Evolutionary conservation across 257 asterid species (phyloP), one percentile per base, ranked within the genome.

Genomic region (Solanum piurae): DNA sequence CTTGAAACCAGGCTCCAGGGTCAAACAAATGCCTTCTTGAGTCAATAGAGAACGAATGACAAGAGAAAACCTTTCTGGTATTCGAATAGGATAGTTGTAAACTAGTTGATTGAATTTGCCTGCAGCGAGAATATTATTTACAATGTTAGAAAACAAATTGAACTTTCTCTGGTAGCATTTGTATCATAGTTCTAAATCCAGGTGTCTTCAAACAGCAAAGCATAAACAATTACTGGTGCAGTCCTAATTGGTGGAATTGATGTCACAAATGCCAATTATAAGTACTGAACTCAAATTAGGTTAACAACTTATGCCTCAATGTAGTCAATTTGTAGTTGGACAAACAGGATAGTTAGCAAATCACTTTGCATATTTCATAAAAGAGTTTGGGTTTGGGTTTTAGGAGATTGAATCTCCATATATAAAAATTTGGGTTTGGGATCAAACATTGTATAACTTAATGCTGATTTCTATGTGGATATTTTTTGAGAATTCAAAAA

Each of bases 11-110:
- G 93, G 98, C 90, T 95, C 87, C 90, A 97, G 93, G 55, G 96
- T 95, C 94, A 97, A 95, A 94, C 99, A 97, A 88, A 97, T 97
- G 89, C 99, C 99, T 94, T 97, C 99, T 93, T 97, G 99, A 91
- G 99, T 97, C 95, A 97, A 95, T 86, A 97, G 90, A 86, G 99
- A 92, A 44, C 99, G 98, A 89, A 97, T 97, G 86, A 97, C 99
- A 83, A 97, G 98, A 88, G 99, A 97, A 90, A 97, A 97, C 92
- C 99, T 95, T 95, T 97, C 99, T 33, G 99, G 99, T 84, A 97
- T 97, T 58, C 98, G 97, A 86, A 97, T 97, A 49, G 99, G 99
- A 87, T 95, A 97, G 87, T 97, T 97, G 94, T 97, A 97, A 85
- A 97, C 98, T 38, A 97, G 94, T 89, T 97, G 99, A 88, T 97